Base-by-base conservation (phyloP, 2,329 filamentous ascomycete genomes). In the Capronia epimyces region DNA sequence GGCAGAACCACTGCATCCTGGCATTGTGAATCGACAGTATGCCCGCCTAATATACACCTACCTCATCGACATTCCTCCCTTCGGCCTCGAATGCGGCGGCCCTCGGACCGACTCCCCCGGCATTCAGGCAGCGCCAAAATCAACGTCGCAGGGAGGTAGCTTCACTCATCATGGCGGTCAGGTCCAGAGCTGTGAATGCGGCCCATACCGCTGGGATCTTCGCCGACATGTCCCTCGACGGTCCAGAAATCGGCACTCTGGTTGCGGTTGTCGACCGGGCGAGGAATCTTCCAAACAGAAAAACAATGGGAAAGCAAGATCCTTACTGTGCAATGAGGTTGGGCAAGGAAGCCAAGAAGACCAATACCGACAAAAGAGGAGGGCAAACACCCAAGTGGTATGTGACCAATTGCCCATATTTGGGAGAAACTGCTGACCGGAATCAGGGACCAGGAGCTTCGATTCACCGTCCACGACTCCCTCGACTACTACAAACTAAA, bases 291-390 rank as follows among this genome's bases (percentile, higher is more conserved):
- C 93, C 93, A 44, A 98, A 98, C 71, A 76, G 89, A 62, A 95
- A 95, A 75, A 93, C 89, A 4, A 96, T 98, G 76, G 93, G 93
- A 49, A 98, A 98, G 72, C 93, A 98, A 73, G 90, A 97, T 67
- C 91, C 93, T 0, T 98, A 97, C 70, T 96, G 90, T 70, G 93
- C 93, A 31, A 90, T 89, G 25, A 79, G 93, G 47, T 73, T 98
- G 40, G 93, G 91, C 27, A 98, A 98, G 69, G 90, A 97, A 71
- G 93, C 93, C 42, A 95, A 94, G 75, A 96, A 96, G 77, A 98
- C 93, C 2, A 85, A 86, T 34, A 96, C 91, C 3, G 93, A 98
- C 69, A 83, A 91, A 62, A 80, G 93, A 65, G 93, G 93, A 58
- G 93, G 93, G 36, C 93, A 98, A 71, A 97, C 93, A 32, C 93